phyloP scores from a whole-genome alignment of 257 asterid species.

The Forsythia viridissima region DNA sequence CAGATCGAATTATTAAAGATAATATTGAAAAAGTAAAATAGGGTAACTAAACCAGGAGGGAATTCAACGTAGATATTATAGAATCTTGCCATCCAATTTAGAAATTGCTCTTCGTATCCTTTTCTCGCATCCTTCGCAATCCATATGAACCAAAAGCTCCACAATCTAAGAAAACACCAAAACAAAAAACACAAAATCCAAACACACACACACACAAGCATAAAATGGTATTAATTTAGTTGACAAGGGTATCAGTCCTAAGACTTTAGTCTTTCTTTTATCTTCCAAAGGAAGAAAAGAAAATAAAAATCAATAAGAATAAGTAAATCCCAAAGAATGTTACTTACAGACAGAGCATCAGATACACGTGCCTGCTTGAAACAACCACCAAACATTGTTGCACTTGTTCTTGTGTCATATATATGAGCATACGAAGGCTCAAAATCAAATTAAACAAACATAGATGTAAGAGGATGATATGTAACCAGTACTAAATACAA shows the following conservation, averaged over 20 bases:
- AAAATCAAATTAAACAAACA: background rate
- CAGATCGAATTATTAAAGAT: background rate
- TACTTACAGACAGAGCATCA: conserved; percentile 45
- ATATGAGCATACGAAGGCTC: background rate
- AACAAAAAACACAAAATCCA: background rate
- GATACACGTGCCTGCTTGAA: conserved; percentile 36
- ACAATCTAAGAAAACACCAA: conserved; percentile 31
- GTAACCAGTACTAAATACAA: conserved; percentile 20
- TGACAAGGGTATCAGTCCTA: background rate
- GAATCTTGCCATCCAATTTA: conserved; percentile 42
- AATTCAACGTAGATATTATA: background rate
- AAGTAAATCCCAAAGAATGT: background rate
- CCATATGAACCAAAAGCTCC: conserved; percentile 64
- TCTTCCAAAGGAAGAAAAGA: background rate
- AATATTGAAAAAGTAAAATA: background rate
- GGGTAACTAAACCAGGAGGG: background rate
- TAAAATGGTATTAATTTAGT: background rate
- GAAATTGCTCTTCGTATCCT: conserved; percentile 53
- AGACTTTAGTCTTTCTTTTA: background rate
- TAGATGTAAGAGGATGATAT: background rate
- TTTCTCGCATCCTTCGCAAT: conserved; percentile 64
- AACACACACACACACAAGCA: no score
- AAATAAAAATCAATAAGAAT: background rate
- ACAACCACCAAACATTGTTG: conserved; percentile 44
- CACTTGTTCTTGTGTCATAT: background rate